A percentile compares a stretch with the other conserved stretches of the same genome.
Evolutionary conservation across 345 rosid genomes (phyloP).

Genomic region (Jatropha curcas): DNA sequence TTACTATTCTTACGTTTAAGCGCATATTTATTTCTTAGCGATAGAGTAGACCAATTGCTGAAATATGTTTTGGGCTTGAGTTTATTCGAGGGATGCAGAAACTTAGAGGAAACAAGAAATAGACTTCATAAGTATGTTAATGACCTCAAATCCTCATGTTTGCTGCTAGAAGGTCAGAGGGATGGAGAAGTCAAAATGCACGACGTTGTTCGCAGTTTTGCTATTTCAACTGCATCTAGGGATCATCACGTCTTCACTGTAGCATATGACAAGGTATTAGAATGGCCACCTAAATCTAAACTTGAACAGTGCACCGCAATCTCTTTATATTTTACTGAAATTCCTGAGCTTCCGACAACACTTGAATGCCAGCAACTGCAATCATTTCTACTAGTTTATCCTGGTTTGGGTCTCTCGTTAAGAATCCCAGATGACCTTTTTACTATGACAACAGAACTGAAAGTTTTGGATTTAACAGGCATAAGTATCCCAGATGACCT

Average conservation of each 20-base stretch:
- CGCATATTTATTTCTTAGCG: neutral
- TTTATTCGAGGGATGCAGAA: neutral
- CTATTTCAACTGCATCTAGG: constrained; percentile 11
- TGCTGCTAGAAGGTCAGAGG: constrained; percentile 17
- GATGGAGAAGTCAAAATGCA: constrained; percentile 6
- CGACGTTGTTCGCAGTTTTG: constrained; percentile 34
- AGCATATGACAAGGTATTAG: neutral
- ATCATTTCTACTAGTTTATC: neutral
- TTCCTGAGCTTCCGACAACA: constrained; percentile 16
- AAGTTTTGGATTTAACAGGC: constrained; percentile 23
- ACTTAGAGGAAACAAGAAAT: constrained; percentile 16
- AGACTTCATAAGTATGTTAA: constrained; percentile 14
- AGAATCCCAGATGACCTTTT: constrained; percentile 21
- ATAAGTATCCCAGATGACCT: constrained; percentile 11
- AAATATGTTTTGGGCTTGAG: constrained; percentile 31
- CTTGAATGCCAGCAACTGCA: constrained; percentile 20
- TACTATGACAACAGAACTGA: constrained; percentile 12
- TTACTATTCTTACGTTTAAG: constrained; percentile 20
- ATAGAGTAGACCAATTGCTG: constrained; percentile 5
- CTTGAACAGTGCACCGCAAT: constrained; percentile 3
- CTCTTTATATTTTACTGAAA: neutral
- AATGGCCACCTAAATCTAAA: neutral
- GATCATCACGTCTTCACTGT: neutral
- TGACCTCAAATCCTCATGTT: constrained; percentile 27
- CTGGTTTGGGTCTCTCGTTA: neutral